Evolutionary conservation across 495 filamentous ascomycete genomes (phyloP).

Genomic region (Neurospora terricola): DNA sequence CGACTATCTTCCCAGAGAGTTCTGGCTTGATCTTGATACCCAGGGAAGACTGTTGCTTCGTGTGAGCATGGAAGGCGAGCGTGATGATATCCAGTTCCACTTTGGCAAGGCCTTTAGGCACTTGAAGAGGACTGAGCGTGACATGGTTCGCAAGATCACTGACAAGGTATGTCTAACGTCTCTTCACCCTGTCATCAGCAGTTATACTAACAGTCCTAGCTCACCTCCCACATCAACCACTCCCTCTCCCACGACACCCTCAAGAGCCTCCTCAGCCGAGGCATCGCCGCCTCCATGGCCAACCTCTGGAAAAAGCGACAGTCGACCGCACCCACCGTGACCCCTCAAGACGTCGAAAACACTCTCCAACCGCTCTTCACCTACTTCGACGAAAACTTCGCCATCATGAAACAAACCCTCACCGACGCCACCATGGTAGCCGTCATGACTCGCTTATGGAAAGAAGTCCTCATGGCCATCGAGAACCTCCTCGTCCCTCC

Average conservation of each 20-base stretch:
- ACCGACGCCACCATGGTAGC: constrained; percentile 89
- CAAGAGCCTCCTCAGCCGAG: constrained; percentile 58
- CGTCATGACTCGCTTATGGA: constrained; percentile 98
- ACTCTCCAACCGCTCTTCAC: constrained; percentile 83
- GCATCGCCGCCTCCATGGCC: constrained; percentile 69
- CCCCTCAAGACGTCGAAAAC: constrained; percentile 63
- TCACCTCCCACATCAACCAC: constrained; percentile 89
- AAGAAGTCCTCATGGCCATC: constrained; percentile 87
- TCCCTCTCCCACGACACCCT: constrained; percentile 77
- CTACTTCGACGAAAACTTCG: constrained; percentile 99
- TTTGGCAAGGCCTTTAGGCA: constrained; percentile 96
- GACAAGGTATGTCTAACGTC: constrained; percentile 63
- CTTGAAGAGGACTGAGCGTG: constrained; percentile 86
- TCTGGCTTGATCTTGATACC: constrained; percentile 95
- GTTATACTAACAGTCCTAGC: constrained; percentile 37
- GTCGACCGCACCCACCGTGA: constrained; percentile 46
- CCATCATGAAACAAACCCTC: constrained; percentile 93
- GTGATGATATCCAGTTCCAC: constrained; percentile 97
- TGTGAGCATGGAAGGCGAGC: constrained; percentile 96
- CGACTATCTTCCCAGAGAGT: constrained; percentile 89
- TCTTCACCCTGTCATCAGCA: neutral
- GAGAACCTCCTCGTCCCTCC: constrained; percentile 88
- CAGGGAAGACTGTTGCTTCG: constrained; percentile 83
- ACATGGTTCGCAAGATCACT: constrained; percentile 97
- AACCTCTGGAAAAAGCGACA: constrained; percentile 60